Evolutionary conservation across 306 rosid species (phyloP).

Genomic region (Carpinus viminea): DNA sequence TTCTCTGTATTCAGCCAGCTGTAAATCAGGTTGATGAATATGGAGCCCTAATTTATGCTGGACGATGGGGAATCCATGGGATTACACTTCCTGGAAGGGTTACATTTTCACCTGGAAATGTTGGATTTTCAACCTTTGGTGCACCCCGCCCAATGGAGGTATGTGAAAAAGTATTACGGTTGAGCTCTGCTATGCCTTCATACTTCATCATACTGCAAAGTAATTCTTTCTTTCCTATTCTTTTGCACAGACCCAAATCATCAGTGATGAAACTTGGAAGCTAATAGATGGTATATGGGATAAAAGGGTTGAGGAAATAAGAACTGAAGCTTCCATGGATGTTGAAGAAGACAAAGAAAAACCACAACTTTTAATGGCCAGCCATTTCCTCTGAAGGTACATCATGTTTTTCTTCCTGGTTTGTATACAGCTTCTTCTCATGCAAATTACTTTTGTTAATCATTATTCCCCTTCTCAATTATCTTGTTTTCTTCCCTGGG

Average conservation of each 20-base stretch:
- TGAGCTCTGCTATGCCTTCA: constrained; percentile 13
- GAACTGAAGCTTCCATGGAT: constrained; percentile 59
- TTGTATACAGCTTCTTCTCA: constrained; percentile 19
- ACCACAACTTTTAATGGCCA: constrained; percentile 89
- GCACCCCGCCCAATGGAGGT: constrained; percentile 94
- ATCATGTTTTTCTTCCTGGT: constrained; percentile 28
- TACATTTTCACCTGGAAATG: constrained; percentile 92
- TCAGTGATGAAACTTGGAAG: constrained; percentile 93
- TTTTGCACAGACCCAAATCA: constrained; percentile 67
- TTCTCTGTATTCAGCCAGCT: constrained; percentile 56
- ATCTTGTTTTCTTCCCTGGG: not conserved
- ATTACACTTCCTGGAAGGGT: constrained; percentile 91
- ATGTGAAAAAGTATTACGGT: constrained; percentile 25
- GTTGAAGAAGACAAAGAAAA: constrained; percentile 78
- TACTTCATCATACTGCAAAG: constrained; percentile 23
- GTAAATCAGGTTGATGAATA: constrained; percentile 84
- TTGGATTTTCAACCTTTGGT: constrained; percentile 83
- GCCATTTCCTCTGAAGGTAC: constrained; percentile 80
- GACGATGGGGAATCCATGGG: constrained; percentile 95
- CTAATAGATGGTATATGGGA: constrained; percentile 88
- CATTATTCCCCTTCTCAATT: not conserved
- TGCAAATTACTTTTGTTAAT: constrained; percentile 4
- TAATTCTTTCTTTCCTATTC: constrained; percentile 6
- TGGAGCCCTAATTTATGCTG: constrained; percentile 87
- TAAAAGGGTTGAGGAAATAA: constrained; percentile 67